Evolutionary conservation across 768 basidiomycete species (phyloP).

Genomic region (Porpolomopsis calyptriformis): DNA sequence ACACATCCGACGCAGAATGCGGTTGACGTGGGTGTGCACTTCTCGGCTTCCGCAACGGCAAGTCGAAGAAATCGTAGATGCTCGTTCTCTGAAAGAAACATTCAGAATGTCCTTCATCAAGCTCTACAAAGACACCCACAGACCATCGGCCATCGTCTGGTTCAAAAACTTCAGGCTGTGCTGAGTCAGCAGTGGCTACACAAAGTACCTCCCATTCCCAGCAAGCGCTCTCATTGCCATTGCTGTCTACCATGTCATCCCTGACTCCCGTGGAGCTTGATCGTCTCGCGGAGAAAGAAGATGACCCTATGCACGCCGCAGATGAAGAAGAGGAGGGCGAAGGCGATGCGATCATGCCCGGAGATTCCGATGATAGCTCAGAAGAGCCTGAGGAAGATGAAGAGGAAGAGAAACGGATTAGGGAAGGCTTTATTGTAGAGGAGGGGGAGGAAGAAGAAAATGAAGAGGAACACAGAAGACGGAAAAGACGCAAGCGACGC

Average conservation of each 20-base stretch:
- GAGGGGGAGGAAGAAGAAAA: constrained; percentile 84
- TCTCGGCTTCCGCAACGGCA: constrained; percentile 62
- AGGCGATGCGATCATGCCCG: constrained; percentile 44
- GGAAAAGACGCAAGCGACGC: constrained; percentile 58
- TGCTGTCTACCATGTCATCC: constrained; percentile 44
- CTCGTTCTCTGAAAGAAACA: constrained; percentile 8
- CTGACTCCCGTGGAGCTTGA: constrained; percentile 26
- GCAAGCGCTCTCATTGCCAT: constrained; percentile 8
- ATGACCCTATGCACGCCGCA: constrained; percentile 53
- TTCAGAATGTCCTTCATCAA: neutral
- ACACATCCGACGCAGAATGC: constrained; percentile 93
- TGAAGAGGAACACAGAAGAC: constrained; percentile 49
- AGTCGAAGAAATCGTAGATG: constrained; percentile 40
- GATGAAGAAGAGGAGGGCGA: constrained; percentile 45
- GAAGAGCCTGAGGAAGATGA: constrained; percentile 87
- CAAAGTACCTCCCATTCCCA: too few relatives aligned
- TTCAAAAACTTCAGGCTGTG: neutral
- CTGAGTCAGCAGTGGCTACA: neutral
- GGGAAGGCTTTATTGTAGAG: constrained; percentile 88
- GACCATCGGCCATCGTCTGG: neutral
- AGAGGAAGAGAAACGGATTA: constrained; percentile 70
- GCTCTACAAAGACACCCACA: neutral
- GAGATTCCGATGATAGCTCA: constrained; percentile 68
- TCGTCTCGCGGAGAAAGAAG: constrained; percentile 26
- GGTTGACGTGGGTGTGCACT: constrained; percentile 56